Conservation (phyloP, 139 green algal genomes). For the Asterochloris sp. region DNA sequence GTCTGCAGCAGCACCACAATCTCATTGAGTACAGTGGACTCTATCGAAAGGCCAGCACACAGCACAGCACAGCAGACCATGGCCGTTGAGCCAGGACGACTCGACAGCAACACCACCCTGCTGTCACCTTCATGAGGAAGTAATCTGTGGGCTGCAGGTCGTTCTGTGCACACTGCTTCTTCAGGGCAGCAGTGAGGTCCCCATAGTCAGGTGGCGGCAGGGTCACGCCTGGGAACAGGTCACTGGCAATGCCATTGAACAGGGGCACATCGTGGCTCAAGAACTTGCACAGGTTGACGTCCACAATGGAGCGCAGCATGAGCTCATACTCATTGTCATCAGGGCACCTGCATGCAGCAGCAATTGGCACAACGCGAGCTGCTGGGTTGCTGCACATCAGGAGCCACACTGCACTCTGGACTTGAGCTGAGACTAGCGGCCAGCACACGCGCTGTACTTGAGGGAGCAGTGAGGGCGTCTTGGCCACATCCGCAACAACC, state of each 20-base stretch:
- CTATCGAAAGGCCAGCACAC: too few species aligned
- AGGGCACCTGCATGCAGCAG: conserved; percentile 33
- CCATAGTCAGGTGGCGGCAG: conserved; percentile 61
- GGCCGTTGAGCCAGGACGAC: background rate
- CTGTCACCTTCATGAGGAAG: conserved; percentile 64
- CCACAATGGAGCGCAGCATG: conserved; percentile 72
- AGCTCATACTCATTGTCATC: conserved; percentile 66
- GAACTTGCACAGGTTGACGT: conserved; percentile 87
- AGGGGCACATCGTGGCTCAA: conserved; percentile 77
- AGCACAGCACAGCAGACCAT: too few species aligned
- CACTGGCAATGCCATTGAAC: conserved; percentile 69
- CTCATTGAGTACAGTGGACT: too few species aligned
- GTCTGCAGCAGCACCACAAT: conserved; percentile 30
- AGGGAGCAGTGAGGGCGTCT: background rate
- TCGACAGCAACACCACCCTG: background rate
- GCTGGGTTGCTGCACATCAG: background rate
- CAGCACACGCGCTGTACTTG: background rate
- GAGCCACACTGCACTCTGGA: background rate
- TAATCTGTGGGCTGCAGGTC: conserved; percentile 71
- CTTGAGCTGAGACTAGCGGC: background rate
- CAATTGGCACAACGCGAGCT: background rate
- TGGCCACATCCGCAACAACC: background rate
- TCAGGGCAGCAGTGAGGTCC: conserved; percentile 46
- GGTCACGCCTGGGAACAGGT: conserved; percentile 68
- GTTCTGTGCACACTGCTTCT: conserved; percentile 46